Percentiles rank a stretch among this genome's conserved stretches.
These are phyloP conservation scores for Ophiostoma sp. DNA, from an alignment of 2,329 filamentous ascomycete genomes.

Conservation along the genomic window DNA sequence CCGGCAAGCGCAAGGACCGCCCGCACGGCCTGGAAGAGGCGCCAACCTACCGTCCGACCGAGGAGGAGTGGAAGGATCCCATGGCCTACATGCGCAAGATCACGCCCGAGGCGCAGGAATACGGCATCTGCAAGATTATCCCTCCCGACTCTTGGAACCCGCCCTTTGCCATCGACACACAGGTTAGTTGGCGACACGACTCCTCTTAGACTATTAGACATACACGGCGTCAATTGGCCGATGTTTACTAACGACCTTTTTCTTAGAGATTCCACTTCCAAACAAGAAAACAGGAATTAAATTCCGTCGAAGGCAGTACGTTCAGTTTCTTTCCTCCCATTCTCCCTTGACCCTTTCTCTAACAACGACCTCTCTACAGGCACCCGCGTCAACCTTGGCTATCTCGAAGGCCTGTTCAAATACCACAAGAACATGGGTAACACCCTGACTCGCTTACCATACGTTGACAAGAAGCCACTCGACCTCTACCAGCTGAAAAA, in stretches of 20 bases:
- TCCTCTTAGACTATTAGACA: background rate
- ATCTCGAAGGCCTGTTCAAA: slow-evolving; percentile 90
- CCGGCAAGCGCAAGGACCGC: slow-evolving; percentile 72
- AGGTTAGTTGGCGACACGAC: slow-evolving; percentile 59
- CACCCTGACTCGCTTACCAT: slow-evolving; percentile 89
- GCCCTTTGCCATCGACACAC: slow-evolving; percentile 92
- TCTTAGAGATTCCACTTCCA: slow-evolving; percentile 93
- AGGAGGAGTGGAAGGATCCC: slow-evolving; percentile 93
- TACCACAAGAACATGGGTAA: slow-evolving; percentile 97
- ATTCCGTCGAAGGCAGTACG: slow-evolving; percentile 96
- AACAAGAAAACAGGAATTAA: slow-evolving; percentile 92
- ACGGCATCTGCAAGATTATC: slow-evolving; percentile 93
- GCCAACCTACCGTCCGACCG: slow-evolving; percentile 84
- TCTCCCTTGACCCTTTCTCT: background rate
- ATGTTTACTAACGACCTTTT: background rate
- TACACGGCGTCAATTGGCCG: background rate
- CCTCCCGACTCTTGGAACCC: slow-evolving; percentile 94
- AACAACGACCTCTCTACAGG: slow-evolving; percentile 51
- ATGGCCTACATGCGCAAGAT: slow-evolving; percentile 94
- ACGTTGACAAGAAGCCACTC: slow-evolving; percentile 94
- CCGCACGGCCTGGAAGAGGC: slow-evolving; percentile 86
- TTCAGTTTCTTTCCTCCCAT: slow-evolving; percentile 29
- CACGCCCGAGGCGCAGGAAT: slow-evolving; percentile 77
- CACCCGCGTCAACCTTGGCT: slow-evolving; percentile 92
- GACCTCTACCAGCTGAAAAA: slow-evolving; percentile 97